Conservation (phyloP, 2,329 filamentous ascomycete genomes). For the Kalmusia sp. region DNA sequence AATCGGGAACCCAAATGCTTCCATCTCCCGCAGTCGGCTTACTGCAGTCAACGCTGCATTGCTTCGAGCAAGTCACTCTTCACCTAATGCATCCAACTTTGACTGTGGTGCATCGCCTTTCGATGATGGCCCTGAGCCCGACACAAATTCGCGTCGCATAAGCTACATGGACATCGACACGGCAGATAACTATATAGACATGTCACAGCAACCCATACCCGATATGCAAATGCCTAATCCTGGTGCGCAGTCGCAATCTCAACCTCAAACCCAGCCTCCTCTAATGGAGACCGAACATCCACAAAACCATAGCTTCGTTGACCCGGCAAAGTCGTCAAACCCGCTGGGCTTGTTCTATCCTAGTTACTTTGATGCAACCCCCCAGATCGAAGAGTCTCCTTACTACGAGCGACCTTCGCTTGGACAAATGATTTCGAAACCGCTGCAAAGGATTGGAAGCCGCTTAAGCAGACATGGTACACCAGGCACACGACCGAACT, state of each 20-base stretch:
- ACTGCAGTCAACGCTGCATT: constrained; percentile 42
- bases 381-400: constrained; percentile 43
- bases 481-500: constrained; percentile 30
- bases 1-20: constrained; percentile 38
- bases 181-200: constrained; percentile 33
- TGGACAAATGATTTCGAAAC: constrained; percentile 43
- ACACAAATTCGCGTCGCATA: constrained; percentile 37
- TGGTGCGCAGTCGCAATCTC: constrained; percentile 22
- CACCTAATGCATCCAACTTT: constrained; percentile 25
- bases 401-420: constrained; percentile 46
- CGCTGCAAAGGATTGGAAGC: constrained; percentile 41
- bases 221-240: constrained; percentile 29
- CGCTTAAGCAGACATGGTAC: constrained; percentile 34
- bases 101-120: constrained; percentile 35
- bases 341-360: constrained; percentile 42
- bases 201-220: constrained; percentile 38
- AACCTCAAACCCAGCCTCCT: constrained; percentile 25
- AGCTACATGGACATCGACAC: constrained; percentile 49
- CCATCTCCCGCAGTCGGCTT: constrained; percentile 34
- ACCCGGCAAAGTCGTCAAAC: constrained; percentile 38
- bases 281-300: constrained; percentile 28
- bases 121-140: constrained; percentile 31
- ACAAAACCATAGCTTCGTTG: constrained; percentile 27
- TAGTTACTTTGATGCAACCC: constrained; percentile 44
- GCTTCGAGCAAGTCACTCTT: constrained; percentile 28